Percentiles rank a stretch among this genome's conserved stretches.
Conservation (phyloP, 495 filamentous ascomycete genomes). For the Trichoderma orchidacearum region DNA sequence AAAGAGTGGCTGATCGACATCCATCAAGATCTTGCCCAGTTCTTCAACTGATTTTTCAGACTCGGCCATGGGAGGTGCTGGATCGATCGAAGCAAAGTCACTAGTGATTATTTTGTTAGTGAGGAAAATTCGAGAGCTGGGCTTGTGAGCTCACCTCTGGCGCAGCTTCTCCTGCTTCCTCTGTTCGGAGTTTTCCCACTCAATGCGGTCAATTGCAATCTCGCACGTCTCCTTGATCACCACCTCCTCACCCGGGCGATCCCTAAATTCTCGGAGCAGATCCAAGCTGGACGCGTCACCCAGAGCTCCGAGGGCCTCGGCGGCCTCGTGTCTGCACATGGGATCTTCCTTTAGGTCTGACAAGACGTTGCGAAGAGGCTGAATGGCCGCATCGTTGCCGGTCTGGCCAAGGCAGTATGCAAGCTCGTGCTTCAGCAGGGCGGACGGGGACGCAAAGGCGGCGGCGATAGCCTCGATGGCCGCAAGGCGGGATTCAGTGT, state of each 20-base stretch:
- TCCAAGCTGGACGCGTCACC: constrained; percentile 58
- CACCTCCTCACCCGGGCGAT: constrained; percentile 54
- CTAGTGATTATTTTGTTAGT: constrained; percentile 31
- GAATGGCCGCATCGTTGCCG: constrained; percentile 55
- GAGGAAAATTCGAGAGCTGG: constrained; percentile 4
- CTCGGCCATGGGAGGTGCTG: constrained; percentile 74
- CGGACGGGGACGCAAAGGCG: constrained; percentile 71
- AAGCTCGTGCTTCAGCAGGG: constrained; percentile 83
- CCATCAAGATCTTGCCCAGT: constrained; percentile 60
- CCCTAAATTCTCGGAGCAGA: constrained; percentile 54
- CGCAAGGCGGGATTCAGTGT: constrained; percentile 80
- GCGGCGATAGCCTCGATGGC: constrained; percentile 91
- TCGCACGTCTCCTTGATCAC: constrained; percentile 94
- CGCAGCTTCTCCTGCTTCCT: constrained; percentile 60
- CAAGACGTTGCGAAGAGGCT: constrained; percentile 63
- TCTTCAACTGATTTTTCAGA: constrained; percentile 51
- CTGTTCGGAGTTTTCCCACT: constrained; percentile 75
- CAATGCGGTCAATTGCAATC: constrained; percentile 83
- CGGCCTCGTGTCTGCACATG: constrained; percentile 96
- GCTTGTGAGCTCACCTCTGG: constrained; percentile 62
- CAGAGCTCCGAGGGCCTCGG: constrained; percentile 85
- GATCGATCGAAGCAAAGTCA: constrained; percentile 91
- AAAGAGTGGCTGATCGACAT: constrained; percentile 71
- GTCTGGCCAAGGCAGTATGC: constrained; percentile 96
- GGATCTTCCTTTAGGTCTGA: constrained; percentile 66